phyloP scores from a whole-genome alignment of 1,284 basidiomycete genomes.

The Xerocomus cyaneibrunnescens region DNA sequence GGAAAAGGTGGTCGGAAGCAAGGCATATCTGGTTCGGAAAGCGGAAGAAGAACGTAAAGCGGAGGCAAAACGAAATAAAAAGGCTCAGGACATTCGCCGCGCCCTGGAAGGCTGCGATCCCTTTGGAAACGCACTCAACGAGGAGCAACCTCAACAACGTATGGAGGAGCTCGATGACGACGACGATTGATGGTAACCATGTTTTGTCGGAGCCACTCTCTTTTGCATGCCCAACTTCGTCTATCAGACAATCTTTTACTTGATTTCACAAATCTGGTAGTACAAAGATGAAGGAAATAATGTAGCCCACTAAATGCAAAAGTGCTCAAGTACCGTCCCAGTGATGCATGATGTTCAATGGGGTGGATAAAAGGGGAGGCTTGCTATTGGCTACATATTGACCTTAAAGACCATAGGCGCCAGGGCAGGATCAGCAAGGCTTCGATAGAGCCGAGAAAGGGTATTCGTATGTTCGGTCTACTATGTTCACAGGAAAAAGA shows the following conservation, averaged over 20 bases:
- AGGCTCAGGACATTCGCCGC: conserved; percentile 56
- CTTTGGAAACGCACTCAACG: conserved; percentile 56
- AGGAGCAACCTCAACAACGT: conserved; percentile 27
- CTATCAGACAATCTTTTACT: not conserved
- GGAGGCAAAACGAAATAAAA: conserved; percentile 63
- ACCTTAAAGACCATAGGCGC: conserved; percentile 50
- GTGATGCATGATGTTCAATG: conserved; percentile 21
- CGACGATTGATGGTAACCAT: conserved; percentile 33
- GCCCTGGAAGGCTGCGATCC: conserved; percentile 57
- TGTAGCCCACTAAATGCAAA: conserved; percentile 34
- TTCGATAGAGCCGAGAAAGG: conserved; percentile 60
- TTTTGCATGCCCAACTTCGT: too few relatives aligned
- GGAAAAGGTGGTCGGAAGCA: conserved; percentile 86
- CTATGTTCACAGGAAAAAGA: not conserved
- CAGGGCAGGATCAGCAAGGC: conserved; percentile 46
- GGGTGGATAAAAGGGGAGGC: conserved; percentile 21
- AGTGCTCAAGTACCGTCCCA: conserved; percentile 19
- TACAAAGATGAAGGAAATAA: conserved; percentile 5
- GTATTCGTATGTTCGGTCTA: too few relatives aligned
- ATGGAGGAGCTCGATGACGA: conserved; percentile 55
- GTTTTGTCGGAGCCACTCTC: too few relatives aligned
- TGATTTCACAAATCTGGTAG: not conserved
- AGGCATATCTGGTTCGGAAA: conserved; percentile 67
- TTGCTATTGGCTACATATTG: conserved; percentile 65
- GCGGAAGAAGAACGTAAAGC: conserved; percentile 63